phyloP scores from a whole-genome alignment of 345 rosid genomes.

The Psidium guajava region DNA sequence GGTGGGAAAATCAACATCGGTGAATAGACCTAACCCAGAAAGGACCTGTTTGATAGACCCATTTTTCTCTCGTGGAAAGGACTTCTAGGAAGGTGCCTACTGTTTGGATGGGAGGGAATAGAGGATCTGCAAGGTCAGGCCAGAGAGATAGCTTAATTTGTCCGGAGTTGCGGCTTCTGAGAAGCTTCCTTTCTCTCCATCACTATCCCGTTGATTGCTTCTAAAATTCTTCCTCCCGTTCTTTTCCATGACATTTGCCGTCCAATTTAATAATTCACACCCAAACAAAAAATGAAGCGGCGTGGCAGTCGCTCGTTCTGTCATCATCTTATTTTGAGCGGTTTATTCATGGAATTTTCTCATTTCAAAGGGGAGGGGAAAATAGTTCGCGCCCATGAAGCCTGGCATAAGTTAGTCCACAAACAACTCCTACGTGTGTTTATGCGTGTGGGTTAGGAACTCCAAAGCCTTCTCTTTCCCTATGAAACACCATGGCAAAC shows the following conservation, averaged over 20 bases:
- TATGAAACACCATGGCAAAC: neutral
- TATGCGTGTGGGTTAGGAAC: neutral
- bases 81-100: slow-evolving; percentile 38
- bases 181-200: slow-evolving; percentile 3
- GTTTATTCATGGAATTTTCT: neutral
- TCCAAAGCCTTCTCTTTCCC: neutral
- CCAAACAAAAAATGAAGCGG: neutral
- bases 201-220: neutral
- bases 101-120: neutral
- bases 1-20: neutral
- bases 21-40: neutral
- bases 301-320: neutral
- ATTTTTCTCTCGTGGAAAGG: neutral
- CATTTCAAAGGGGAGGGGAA: neutral
- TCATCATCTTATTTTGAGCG: neutral
- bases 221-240: neutral
- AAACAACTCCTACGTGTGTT: neutral
- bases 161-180: neutral
- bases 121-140: neutral
- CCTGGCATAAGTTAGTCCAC: neutral
- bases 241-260: neutral
- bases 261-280: neutral
- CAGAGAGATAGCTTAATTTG: neutral
- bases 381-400: neutral
- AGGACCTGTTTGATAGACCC: neutral